Conservation (phyloP, 2,329 filamentous ascomycete species). For the Monosporascus ibericus region DNA sequence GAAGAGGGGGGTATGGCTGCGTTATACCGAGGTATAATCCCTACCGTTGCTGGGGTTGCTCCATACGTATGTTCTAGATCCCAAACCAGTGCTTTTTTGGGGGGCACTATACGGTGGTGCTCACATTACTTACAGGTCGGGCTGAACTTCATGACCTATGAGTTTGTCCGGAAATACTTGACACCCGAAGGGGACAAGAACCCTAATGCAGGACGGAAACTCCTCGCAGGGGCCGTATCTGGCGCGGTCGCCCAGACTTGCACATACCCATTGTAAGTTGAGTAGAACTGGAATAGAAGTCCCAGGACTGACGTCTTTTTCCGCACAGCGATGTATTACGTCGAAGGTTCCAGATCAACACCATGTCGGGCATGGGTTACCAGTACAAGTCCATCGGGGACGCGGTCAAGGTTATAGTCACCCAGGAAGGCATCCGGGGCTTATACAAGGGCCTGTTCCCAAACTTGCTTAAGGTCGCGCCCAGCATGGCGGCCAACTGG, state of each 20-base stretch:
- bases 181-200: conserved; percentile 85
- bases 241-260: conserved; percentile 94
- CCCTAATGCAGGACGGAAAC: conserved; percentile 71
- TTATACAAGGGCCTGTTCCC: conserved; percentile 95
- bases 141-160: conserved; percentile 98
- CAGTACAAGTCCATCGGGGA: conserved; percentile 84
- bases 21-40: conserved; percentile 90
- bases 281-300: not conserved
- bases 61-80: conserved; percentile 62
- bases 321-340: conserved; percentile 73
- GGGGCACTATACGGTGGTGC: conserved; percentile 4
- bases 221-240: conserved; percentile 87
- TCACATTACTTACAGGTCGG: conserved; percentile 57
- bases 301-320: conserved; percentile 4
- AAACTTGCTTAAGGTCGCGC: conserved; percentile 93
- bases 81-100: not conserved
- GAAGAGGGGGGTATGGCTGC: conserved; percentile 80
- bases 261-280: conserved; percentile 90
- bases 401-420: conserved; percentile 73
- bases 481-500: conserved; percentile 98
- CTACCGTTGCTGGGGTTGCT: conserved; percentile 90
- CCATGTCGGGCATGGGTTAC: conserved; percentile 97
- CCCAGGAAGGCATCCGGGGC: conserved; percentile 76
- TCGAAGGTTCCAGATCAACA: conserved; percentile 95
- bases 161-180: conserved; percentile 75